A percentile compares a stretch with the other conserved stretches of the same genome.
Evolutionary conservation across 2,329 filamentous ascomycete species (phyloP).

Genomic region (Shiraia sp.): DNA sequence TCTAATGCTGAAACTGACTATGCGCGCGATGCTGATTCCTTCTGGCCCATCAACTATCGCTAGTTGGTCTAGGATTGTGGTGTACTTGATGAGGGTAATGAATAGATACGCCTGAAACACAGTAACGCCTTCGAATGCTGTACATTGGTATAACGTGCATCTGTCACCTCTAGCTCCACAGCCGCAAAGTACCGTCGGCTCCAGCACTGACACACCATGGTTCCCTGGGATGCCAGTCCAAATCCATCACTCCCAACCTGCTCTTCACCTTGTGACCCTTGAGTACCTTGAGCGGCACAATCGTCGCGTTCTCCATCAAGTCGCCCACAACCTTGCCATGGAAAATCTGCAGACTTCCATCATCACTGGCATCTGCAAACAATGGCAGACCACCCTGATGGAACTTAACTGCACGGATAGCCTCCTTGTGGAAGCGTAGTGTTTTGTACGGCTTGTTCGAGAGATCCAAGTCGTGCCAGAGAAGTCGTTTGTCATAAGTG

Average conservation of each 20-base stretch:
- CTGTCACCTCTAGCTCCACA: constrained; percentile 66
- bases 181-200: constrained; percentile 86
- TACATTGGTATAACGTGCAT: constrained; percentile 10
- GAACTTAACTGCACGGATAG: constrained; percentile 86
- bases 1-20: no score
- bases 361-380: constrained; percentile 93
- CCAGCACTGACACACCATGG: constrained; percentile 95
- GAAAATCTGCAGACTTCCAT: constrained; percentile 93
- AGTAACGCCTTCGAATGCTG: constrained; percentile 9
- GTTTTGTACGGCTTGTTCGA: constrained; percentile 93
- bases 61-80: no score
- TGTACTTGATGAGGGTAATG: no score
- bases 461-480: constrained; percentile 97
- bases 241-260: constrained; percentile 85
- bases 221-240: constrained; percentile 94
- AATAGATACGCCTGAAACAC: neutral
- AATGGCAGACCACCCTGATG: constrained; percentile 79
- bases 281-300: constrained; percentile 93
- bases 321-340: constrained; percentile 95
- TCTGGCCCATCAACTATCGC: no score
- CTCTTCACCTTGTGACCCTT: constrained; percentile 85
- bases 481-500: constrained; percentile 87
- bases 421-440: constrained; percentile 89
- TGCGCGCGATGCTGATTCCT: no score
- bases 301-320: constrained; percentile 92